Evolutionary conservation across 1,284 basidiomycete species (phyloP), one percentile per base, ranked within the genome.

Genomic region (Coniferiporia weirii): DNA sequence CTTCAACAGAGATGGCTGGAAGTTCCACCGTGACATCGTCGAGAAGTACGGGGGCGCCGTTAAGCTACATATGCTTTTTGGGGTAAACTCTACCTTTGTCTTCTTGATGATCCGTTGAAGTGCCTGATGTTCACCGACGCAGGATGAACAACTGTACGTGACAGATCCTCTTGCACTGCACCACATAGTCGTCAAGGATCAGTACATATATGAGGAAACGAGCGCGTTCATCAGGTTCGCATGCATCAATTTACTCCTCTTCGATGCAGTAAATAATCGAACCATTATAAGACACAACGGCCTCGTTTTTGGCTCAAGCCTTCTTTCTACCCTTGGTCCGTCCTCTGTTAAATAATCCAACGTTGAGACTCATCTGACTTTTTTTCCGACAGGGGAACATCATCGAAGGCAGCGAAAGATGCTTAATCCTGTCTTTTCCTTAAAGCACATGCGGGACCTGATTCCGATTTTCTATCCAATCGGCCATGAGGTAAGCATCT

Each of bases 141-240:
- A 64, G 64, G 54, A 61, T 17, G 58, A 64, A 15, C 49, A 60
- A 22, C 61, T 66, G 0, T 64, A 61, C 44, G 56, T 64, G 12
- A 45, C 59, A 10, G 66, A 66, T 48, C 66, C 66, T 17, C 54
- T 62, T 7, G 71, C 71, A 0, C 55, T 72, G 54, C 66, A 70
- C 43, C 62, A 63, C 34, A 65, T 74, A 12, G 46, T 73, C 43
- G 63, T 72, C 15, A 73, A 71, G 57, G 72, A 73, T 12, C 66
- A 69, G 49, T 62, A 69, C 20, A 60, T 66, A 27, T 73, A 69
- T 54, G 67, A 69, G 22, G 68, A 71, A 44, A 65, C 64, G 1
- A 44, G 52, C 17, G 48, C 47, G n/a, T 66, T 65, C 51, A 57
- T 65, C 9, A 44, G 51, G 68, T 68, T 56, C 19, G 61, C 32